Evolutionary conservation across 805 yeast species (phyloP), one percentile per base, ranked within the genome.

Genomic region (Kazachstania africana): DNA sequence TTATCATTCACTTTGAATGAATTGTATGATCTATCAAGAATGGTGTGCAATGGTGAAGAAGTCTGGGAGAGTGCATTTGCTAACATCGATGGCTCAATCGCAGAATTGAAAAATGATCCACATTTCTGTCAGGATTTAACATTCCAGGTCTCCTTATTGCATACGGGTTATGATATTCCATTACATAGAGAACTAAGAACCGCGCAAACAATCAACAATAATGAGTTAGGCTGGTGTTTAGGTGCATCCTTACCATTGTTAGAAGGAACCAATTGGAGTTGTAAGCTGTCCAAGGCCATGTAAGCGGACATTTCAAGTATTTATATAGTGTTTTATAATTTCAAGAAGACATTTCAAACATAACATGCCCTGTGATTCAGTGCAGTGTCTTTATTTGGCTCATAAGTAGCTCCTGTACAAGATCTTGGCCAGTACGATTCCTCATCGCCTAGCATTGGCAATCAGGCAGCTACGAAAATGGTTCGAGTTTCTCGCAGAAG

Each of bases 141-240:
- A 8, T 91, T 82, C 70, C 87, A 88, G 71, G 76, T 81, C 10
- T 76, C 96, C 2, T 62, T 91, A 55, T 65, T 91, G 42, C 95
- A 87, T 58, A 78, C 87, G n/a, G 99, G 99, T 27, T 91, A 91
- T 59, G 96, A 88, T 45, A 84, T 91, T 42, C 95, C 96, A 38
- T 68, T 82, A 36, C 65, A 69, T 42, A 75, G 97, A 55, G 96
- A 88, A 59, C 73, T 91, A 44, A 81, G 73, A 57, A 91, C 95
- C 5, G 97, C 96, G 6, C 76, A 84, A 64, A 85, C 74, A 53
- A 83, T 91, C 45, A 79, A 75, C 32, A 74, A 75, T 50, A 85
- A 83, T 48, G 98, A 91, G 62, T 68, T 91, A 32, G 99, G 98
- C 21, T 91, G 99, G 99, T 91, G 97, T 65, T 66, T 91, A 35